Evolutionary conservation across 257 asterid species (phyloP).

Genomic region (Scutellaria galericulata): DNA sequence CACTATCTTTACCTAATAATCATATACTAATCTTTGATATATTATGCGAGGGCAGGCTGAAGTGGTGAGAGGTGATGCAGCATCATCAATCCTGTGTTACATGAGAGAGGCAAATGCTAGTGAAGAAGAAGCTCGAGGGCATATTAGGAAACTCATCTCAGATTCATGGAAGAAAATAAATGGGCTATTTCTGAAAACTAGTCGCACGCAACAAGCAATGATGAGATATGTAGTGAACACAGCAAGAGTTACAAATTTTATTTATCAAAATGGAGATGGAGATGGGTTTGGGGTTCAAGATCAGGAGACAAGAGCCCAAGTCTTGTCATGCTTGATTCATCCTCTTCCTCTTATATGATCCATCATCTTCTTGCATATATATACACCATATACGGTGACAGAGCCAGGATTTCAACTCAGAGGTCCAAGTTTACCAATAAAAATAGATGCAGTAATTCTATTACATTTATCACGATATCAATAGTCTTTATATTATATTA

Average conservation of each 20-base stretch:
- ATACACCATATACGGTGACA: too few relatives aligned
- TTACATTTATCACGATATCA: too few relatives aligned
- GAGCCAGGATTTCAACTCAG: too few relatives aligned
- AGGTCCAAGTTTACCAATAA: too few relatives aligned
- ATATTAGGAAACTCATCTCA: constrained; percentile 34
- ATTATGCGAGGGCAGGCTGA: constrained; percentile 48
- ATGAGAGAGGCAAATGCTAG: constrained; percentile 57
- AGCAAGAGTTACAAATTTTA: constrained; percentile 54
- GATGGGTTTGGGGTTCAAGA: constrained; percentile 71
- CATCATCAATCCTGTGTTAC: constrained; percentile 64
- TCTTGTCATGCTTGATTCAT: constrained; percentile 55
- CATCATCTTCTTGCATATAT: too few relatives aligned
- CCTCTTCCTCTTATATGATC: constrained; percentile 35
- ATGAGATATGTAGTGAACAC: constrained; percentile 44
- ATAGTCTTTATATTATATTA: too few relatives aligned
- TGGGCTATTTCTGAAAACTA: constrained; percentile 18
- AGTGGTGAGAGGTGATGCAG: constrained; percentile 63
- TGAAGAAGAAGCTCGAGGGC: constrained; percentile 49
- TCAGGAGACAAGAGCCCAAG: constrained; percentile 43
- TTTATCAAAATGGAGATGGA: constrained; percentile 67
- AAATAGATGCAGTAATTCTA: too few relatives aligned
- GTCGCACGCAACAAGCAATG: constrained; percentile 3
- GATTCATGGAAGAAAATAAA: constrained; percentile 56
- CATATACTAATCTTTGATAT: too few relatives aligned
- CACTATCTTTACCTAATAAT: not conserved